A percentile compares a stretch with the other conserved stretches of the same genome.
These are phyloP conservation scores for Cercospora zeae-maydis DNA, from an alignment of 2,329 filamentous ascomycete species.

Conservation along the genomic window DNA sequence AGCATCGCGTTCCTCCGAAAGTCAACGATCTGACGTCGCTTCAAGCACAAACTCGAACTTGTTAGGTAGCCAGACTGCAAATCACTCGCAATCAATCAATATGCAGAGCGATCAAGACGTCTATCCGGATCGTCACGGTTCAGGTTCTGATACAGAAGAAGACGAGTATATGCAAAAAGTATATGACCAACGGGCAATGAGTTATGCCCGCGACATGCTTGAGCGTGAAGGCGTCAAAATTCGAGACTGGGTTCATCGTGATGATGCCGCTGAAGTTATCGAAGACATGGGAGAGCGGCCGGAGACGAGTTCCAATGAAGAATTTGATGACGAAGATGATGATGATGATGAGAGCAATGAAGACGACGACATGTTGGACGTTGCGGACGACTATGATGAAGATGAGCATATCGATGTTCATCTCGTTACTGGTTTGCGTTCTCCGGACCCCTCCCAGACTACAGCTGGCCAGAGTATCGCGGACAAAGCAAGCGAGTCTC, in stretches of 20 bases:
- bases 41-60: background rate
- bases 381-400: background rate
- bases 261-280: conserved; percentile 24
- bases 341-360: conserved; percentile 10
- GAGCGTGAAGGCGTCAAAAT: conserved; percentile 13
- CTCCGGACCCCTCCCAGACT: background rate
- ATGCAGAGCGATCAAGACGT: background rate
- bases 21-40: background rate
- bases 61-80: background rate
- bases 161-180: conserved; percentile 21
- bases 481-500: background rate
- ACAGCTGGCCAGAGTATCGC: background rate
- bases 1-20: background rate
- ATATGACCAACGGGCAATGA: conserved; percentile 10
- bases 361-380: conserved; percentile 7
- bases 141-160: conserved; percentile 24
- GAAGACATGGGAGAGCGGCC: conserved; percentile 23
- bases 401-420: conserved; percentile 1
- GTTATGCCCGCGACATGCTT: conserved; percentile 7
- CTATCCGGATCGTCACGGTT: conserved; percentile 10
- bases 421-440: background rate
- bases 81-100: background rate
- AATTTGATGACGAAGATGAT: conserved; percentile 9
- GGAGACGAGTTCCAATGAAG: conserved; percentile 15
- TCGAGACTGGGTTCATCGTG: conserved; percentile 13